Evolutionary conservation across 805 yeast species (phyloP), one percentile per base, ranked within the genome.

Genomic region (Starmerella tilneyi): DNA sequence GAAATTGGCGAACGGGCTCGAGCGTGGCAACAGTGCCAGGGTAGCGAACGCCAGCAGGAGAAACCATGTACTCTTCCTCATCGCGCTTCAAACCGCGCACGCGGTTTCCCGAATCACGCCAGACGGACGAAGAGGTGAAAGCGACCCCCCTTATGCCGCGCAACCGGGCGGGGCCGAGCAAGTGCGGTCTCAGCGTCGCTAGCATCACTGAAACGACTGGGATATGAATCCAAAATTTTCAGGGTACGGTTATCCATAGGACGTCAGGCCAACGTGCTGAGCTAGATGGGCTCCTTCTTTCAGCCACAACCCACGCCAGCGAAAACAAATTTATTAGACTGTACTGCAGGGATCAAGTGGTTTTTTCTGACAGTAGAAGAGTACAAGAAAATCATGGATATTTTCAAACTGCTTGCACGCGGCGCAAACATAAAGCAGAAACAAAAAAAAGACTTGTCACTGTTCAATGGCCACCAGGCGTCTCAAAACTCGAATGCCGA

Each of bases 401-500:
- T 89, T 49, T 92, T 89, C 62, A 71, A 84, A 56, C 78, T 92
- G 3, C 71, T 89, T 29, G 70, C 86, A 0, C 70, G 96, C 58
- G 97, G 97, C 19, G 94, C 96, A 0, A 72, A 78, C 11, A 67
- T 89, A 42, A 79, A 78, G 59, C 76, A 78, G 48, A 65, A 63
- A 24, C 67, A 66, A 60, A 37, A 63, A 47, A 34, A 64, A 45
- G 65, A 56, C 44, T 52, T 61, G 17, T 45, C 52, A 22, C 37
- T 54, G 30, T 49, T 63, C 51, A 42, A 46, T 12, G 59, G 58
- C 28, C 48, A 48, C 16, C 31, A 48, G 45, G 36, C 47, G 31
- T n/a, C 49, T 15, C 31, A 39, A 16, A n/a, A 65, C 44, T 54
- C 62, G 12, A 63, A 67, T 26, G 66, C 61, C 33, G 76, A 76